Base-by-base conservation (phyloP, 208 protist species). In the Lotmaria passim region DNA sequence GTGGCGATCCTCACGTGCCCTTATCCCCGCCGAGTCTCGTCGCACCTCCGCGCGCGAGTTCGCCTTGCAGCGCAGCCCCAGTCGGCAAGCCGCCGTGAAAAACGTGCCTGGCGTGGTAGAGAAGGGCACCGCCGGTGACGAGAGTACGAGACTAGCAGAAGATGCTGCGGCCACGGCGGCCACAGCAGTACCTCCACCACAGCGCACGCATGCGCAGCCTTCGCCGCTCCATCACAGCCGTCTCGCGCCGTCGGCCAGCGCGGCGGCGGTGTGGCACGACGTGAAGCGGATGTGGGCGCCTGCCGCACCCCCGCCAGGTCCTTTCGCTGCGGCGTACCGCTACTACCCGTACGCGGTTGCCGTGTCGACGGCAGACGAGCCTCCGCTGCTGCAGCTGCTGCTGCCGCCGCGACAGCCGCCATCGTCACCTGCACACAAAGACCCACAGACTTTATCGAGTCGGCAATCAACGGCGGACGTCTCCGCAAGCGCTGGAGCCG, bases 231-330 rank as follows among this genome's bases (percentile, higher is more conserved):
- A 30, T 28, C 41, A 36, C 0, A 47, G 17, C 1, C 50, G 3
- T 1, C 41, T 28, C 3, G 31, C 69, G 11, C n/a, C 58, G 19
- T 39, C 36, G 36, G 60, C 41, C 17, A 46, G 17, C 19, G 23
- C 43, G 17, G 69, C 60, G 0, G 59, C 50, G 14, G 43, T 75
- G 38, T 68, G 59, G 69, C 36, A 56, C 0, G 69, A 52, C 12
- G 59, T 75, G 7, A 50, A 63, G 39, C 59, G 31, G n/a, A 75
- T 75, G 69, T 75, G 69, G 69, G 41, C 69, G 14, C 60, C 69
- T 15, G 52, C 8, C 17, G 21, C 50, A 0, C 52, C 39, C 23
- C 24, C 48, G 10, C 69, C 5, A 1, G 1, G 33, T 3, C 69
- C 69, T 52, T 75, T 75, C 30, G 69, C 69, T 11, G 26, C 69